Percentiles rank a stretch among this genome's conserved stretches.
phyloP scores from a whole-genome alignment of 116 monocot species.

The Cymodocea nodosa region DNA sequence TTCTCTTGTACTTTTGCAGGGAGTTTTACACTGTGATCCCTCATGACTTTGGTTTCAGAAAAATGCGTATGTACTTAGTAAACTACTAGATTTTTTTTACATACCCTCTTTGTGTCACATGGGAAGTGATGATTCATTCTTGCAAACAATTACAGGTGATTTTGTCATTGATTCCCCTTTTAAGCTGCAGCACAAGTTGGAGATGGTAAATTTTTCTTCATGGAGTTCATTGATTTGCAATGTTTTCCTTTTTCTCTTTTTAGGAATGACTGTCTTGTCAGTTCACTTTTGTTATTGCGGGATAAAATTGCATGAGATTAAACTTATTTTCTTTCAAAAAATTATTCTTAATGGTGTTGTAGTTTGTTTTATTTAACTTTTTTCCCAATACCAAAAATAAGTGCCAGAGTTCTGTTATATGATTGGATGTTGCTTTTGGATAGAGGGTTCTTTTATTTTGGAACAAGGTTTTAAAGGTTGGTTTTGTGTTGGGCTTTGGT shows the following conservation, averaged over 20 bases:
- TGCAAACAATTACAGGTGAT: conserved; percentile 29
- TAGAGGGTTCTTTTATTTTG: background rate
- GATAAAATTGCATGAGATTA: too few species aligned
- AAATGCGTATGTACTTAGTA: conserved; percentile 64
- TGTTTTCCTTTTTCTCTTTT: background rate
- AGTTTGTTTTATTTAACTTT: too few species aligned
- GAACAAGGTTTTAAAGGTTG: too few species aligned
- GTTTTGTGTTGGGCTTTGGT: too few species aligned
- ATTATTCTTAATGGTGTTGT: too few species aligned
- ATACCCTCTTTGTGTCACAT: background rate
- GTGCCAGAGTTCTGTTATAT: too few species aligned
- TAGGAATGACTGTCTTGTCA: too few species aligned
- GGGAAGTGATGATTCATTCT: background rate
- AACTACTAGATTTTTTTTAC: background rate
- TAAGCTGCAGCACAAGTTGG: conserved; percentile 87
- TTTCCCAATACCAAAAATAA: too few species aligned
- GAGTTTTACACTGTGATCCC: conserved; percentile 97
- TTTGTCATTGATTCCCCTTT: conserved; percentile 84
- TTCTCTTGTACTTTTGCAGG: conserved; percentile 33
- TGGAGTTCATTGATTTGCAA: background rate
- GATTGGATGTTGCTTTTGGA: too few species aligned
- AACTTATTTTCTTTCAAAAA: too few species aligned
- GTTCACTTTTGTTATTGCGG: too few species aligned
- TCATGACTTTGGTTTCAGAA: conserved; percentile 91
- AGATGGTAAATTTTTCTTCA: conserved; percentile 41